Evolutionary conservation across 1,284 basidiomycete genomes (phyloP), one percentile per base, ranked within the genome.

Genomic region (Testicularia cyperi): DNA sequence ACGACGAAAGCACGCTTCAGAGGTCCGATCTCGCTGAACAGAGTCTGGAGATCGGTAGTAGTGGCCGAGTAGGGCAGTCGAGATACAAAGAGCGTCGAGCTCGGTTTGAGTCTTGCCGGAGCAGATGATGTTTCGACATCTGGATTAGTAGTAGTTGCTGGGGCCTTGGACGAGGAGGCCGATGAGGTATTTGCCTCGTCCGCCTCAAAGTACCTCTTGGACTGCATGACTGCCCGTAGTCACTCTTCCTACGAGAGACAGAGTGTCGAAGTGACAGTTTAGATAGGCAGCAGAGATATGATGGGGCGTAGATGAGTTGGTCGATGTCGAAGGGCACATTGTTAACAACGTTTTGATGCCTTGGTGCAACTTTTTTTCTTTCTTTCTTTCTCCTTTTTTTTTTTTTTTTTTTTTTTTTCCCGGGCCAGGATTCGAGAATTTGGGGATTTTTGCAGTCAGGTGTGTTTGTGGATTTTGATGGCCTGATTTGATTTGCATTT

Each of bases 11-110:
- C 94, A 26, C 88, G 87, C 34, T 91, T 84, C 16, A 98, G 86
- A 10, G 94, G 95, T 2, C 92, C 95, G 56, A 96, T 84, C 75
- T 92, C 90, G 13, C 92, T 96, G 80, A 97, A 96, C 37, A 92
- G 83, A 0, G 91, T 92, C 70, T 89, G 83, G 26, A 98, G 80
- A 78, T 96, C 91, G 44, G 86, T 87, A 3, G 88, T 88, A 6
- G 92, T 97, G 33, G 88, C 90, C 20, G 85, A 85, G 72, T 90
- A 92, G 1, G 92, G 90, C 15, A 96, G 79, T 20, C 79, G 78
- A 6, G 80, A 80, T 26, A 78, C 67, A 47, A 78, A 79, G 21
- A 79, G 68, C 12, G 78, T 79, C 6, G 77, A 40, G 26, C 55
- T 60, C 13, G 24, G 33, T 16, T 38, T 52, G 41, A 18, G 28